Conservation (phyloP, 1,139 yeast species). For the Wickerhamiella infanticola region DNA sequence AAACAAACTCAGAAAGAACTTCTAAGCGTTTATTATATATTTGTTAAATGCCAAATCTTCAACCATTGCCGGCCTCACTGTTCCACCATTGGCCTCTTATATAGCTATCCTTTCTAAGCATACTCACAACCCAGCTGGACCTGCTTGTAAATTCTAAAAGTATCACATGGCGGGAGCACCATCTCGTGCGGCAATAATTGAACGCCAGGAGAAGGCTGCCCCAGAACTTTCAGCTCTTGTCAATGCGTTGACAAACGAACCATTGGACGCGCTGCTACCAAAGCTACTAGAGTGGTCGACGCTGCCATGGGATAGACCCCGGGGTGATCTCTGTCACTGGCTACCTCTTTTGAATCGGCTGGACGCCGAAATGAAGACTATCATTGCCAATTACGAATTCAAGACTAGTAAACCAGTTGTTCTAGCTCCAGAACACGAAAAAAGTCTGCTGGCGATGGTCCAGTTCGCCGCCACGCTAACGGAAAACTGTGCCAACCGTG, state of each 20-base stretch:
- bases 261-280: slow-evolving; percentile 25
- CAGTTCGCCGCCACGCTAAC: slow-evolving; percentile 48
- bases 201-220: neutral
- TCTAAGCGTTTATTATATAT: no score
- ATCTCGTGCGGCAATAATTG: neutral
- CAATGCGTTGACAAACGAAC: slow-evolving; percentile 24
- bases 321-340: slow-evolving; percentile 69
- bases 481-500: slow-evolving; percentile 54
- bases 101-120: no score
- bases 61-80: no score
- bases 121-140: no score
- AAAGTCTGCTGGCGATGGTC: slow-evolving; percentile 35
- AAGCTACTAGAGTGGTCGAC: slow-evolving; percentile 21
- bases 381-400: slow-evolving; percentile 20
- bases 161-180: neutral
- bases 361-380: slow-evolving; percentile 46
- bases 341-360: slow-evolving; percentile 58
- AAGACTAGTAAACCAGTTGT: slow-evolving; percentile 11
- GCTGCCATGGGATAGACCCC: slow-evolving; percentile 45
- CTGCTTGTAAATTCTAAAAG: no score
- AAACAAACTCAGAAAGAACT: no score
- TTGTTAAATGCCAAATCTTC: no score
- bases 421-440: slow-evolving; percentile 33
- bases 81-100: no score
- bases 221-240: slow-evolving; percentile 22